Percentiles rank a stretch among this genome's conserved stretches.
phyloP scores from a whole-genome alignment of 1,139 yeast genomes.

The Taphrina flavorubra region DNA sequence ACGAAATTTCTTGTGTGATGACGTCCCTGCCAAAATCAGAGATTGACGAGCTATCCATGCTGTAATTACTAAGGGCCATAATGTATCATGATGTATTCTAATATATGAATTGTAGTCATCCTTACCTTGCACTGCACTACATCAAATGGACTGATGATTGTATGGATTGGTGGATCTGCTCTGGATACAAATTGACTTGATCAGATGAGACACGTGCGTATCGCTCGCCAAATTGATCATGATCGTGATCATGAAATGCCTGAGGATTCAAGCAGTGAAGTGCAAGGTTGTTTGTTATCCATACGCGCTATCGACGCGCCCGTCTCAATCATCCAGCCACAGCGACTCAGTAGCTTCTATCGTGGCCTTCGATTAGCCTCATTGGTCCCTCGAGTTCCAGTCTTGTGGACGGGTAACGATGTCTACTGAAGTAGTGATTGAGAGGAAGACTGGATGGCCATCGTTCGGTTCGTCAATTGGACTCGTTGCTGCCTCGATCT shows the following conservation, averaged over 20 bases:
- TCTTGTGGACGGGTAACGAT: not conserved
- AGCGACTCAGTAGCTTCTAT: not conserved
- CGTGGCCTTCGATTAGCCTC: no score
- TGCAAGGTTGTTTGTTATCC: not conserved
- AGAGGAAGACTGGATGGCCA: conserved; percentile 4
- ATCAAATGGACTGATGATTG: no score
- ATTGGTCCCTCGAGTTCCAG: no score
- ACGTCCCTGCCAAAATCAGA: not conserved
- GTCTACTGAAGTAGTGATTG: conserved; percentile 6
- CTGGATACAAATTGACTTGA: not conserved
- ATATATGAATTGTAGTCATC: no score
- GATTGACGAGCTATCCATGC: conserved; percentile 21
- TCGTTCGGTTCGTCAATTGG: conserved; percentile 3
- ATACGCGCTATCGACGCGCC: not conserved
- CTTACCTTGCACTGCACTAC: no score
- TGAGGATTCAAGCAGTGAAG: no score
- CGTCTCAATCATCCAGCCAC: conserved; percentile 7
- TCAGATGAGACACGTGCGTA: not conserved
- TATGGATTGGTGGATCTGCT: no score
- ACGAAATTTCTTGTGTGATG: not conserved
- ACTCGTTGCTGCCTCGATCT: conserved; percentile 4
- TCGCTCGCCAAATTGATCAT: not conserved
- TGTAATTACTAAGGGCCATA: not conserved
- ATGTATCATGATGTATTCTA: no score
- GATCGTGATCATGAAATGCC: not conserved